Percentiles rank a stretch among this genome's conserved stretches.
Conservation (phyloP, 1,284 basidiomycete genomes). For the Anthracocystis panici-leucophaei region DNA sequence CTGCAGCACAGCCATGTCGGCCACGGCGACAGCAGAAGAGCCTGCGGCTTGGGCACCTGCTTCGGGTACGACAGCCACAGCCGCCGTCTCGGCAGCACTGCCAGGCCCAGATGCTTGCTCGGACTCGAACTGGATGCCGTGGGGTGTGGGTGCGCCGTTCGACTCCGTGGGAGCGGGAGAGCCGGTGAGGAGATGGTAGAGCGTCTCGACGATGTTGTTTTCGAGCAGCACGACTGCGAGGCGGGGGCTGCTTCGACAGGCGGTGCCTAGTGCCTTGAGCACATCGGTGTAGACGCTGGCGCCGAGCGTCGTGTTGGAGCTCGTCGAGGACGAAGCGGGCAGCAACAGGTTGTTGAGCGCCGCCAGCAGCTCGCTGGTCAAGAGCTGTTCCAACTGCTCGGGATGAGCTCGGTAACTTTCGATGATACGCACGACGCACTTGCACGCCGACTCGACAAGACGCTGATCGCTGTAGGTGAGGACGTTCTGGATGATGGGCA, state of each 20-base stretch:
- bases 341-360: constrained; percentile 61
- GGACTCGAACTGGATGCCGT: constrained; percentile 43
- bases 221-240: constrained; percentile 63
- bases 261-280: constrained; percentile 60
- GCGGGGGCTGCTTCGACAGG: constrained; percentile 57
- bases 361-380: constrained; percentile 51
- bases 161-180: constrained; percentile 51
- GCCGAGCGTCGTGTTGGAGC: constrained; percentile 54
- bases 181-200: constrained; percentile 66
- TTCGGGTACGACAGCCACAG: constrained; percentile 43
- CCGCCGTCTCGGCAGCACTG: constrained; percentile 45
- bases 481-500: constrained; percentile 65
- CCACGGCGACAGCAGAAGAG: constrained; percentile 58
- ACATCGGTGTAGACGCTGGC: constrained; percentile 62
- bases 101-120: constrained; percentile 30
- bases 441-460: constrained; percentile 67
- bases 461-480: constrained; percentile 65
- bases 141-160: constrained; percentile 17
- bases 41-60: constrained; percentile 19
- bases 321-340: constrained; percentile 43
- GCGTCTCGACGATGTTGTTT: constrained; percentile 65
- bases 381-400: constrained; percentile 62
- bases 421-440: constrained; percentile 61
- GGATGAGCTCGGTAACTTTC: constrained; percentile 58
- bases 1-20: constrained; percentile 95